phyloP scores from a whole-genome alignment of 2,329 filamentous ascomycete species.

The Trichothecium sympodiale region DNA sequence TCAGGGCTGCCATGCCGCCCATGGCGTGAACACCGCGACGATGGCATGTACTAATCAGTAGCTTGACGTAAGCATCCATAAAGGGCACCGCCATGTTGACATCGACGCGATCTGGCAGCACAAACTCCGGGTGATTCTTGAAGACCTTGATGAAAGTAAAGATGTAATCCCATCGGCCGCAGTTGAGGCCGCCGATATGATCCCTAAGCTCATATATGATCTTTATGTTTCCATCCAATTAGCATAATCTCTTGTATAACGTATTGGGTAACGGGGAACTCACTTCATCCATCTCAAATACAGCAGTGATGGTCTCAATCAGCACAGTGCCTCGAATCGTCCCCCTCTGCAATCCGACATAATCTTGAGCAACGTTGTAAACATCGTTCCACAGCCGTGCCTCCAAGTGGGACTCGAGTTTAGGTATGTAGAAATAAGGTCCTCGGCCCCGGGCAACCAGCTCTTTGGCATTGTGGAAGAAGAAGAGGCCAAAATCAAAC shows the following conservation, averaged over 20 bases:
- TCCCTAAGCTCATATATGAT: constrained; percentile 92
- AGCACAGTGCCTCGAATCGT: constrained; percentile 81
- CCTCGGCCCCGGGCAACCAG: constrained; percentile 65
- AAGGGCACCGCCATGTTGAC: constrained; percentile 91
- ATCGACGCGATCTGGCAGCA: constrained; percentile 72
- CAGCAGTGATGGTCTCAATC: constrained; percentile 84
- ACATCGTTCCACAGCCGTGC: constrained; percentile 86
- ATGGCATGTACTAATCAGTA: constrained; percentile 88
- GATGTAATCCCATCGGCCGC: constrained; percentile 91
- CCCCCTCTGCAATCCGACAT: constrained; percentile 66
- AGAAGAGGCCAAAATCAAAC: constrained; percentile 89
- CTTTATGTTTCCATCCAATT: too few relatives aligned
- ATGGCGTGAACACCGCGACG: constrained; percentile 81
- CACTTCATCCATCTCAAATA: constrained; percentile 83
- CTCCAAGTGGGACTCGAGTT: constrained; percentile 88
- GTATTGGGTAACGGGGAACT: background rate
- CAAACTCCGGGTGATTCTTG: constrained; percentile 74
- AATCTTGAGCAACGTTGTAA: constrained; percentile 83
- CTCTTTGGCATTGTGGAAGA: constrained; percentile 85
- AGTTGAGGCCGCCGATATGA: constrained; percentile 82
- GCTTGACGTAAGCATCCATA: constrained; percentile 78
- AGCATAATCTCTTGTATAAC: background rate
- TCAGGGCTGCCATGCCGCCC: constrained; percentile 89
- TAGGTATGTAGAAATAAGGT: constrained; percentile 85
- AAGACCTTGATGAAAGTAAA: constrained; percentile 94